A percentile compares a stretch with the other conserved stretches of the same genome.
These are phyloP conservation scores for Rhamnella rubrinervis DNA, from an alignment of 331 rosid species.

Conservation along the genomic window DNA sequence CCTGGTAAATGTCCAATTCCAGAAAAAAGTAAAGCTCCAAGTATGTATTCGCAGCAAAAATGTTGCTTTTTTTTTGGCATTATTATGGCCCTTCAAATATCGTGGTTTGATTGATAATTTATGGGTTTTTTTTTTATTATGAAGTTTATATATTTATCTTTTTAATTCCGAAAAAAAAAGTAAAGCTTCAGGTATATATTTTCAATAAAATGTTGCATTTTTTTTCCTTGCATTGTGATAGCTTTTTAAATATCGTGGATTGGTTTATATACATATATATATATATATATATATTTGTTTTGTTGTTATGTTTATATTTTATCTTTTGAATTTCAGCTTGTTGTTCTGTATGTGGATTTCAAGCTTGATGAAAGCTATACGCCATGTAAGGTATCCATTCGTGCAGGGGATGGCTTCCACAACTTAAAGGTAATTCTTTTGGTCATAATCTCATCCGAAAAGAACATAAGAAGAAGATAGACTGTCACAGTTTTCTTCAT, in stretches of 20 bases:
- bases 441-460: neutral
- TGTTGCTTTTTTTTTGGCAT: neutral
- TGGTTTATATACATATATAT: neutral
- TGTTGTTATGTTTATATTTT: neutral
- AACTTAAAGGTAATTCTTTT: slow-evolving; percentile 62
- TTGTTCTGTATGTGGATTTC: slow-evolving; percentile 83
- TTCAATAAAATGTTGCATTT: neutral
- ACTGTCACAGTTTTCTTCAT: no score
- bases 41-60: slow-evolving; percentile 28
- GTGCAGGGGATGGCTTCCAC: slow-evolving; percentile 93
- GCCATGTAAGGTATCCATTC: slow-evolving; percentile 74
- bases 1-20: slow-evolving; percentile 85
- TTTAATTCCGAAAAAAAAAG: neutral
- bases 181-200: neutral
- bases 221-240: neutral
- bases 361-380: slow-evolving; percentile 97
- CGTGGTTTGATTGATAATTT: neutral
- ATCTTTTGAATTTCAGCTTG: slow-evolving; percentile 44
- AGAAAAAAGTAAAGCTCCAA: slow-evolving; percentile 83
- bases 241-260: neutral
- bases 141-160: neutral
- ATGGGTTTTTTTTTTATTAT: slow-evolving; percentile 1
- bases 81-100: neutral
- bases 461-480: no score
- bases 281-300: neutral